A percentile compares a stretch with the other conserved stretches of the same genome.
Evolutionary conservation across 306 rosid genomes (phyloP).

Genomic region (Glycine tomentella): DNA sequence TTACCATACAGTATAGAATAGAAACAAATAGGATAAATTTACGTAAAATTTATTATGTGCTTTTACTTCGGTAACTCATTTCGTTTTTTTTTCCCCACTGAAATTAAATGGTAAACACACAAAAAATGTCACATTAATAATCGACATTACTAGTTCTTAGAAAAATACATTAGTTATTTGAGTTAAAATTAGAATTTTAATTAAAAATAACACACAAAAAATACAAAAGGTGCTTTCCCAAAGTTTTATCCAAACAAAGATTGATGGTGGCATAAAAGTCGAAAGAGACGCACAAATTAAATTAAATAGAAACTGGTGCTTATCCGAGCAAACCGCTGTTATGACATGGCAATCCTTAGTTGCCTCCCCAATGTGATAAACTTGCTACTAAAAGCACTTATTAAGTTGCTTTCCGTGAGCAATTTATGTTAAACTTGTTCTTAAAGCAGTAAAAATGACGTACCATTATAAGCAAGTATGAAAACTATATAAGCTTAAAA

Average conservation of each 20-base stretch:
- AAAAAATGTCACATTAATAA: neutral
- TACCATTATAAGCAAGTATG: neutral
- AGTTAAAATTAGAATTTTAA: neutral
- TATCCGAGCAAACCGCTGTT: neutral
- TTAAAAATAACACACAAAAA: neutral
- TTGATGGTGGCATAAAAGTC: neutral
- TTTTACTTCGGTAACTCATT: neutral
- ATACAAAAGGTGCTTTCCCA: neutral
- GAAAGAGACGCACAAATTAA: neutral
- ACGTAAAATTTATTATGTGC: neutral
- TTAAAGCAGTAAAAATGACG: neutral
- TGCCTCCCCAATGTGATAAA: neutral
- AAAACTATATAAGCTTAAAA: neutral
- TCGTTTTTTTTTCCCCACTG: too few species aligned
- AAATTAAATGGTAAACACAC: neutral
- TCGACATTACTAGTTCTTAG: neutral
- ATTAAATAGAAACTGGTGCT: neutral
- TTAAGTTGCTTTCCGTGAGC: neutral
- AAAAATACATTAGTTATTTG: neutral
- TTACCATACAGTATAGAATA: neutral
- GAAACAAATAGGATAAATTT: neutral
- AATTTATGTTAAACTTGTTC: neutral
- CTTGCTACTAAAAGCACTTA: neutral
- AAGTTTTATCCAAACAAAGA: neutral
- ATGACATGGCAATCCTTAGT: slow-evolving; percentile 1